Base-by-base conservation (phyloP, 805 yeast species). In the Myxozyma geophila region DNA sequence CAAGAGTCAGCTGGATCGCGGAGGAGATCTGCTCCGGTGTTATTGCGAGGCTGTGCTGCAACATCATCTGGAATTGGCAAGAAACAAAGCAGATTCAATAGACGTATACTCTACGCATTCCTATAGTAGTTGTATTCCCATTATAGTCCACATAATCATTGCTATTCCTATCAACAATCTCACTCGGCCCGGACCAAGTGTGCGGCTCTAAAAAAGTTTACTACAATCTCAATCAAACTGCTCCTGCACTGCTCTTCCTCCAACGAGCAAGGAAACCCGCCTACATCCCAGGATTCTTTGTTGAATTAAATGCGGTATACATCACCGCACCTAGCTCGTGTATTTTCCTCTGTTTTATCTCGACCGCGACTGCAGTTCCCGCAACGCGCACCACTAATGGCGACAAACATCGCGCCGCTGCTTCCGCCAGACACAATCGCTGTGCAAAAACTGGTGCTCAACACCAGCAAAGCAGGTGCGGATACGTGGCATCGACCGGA, bases 381-480 rank as follows among this genome's bases (percentile, higher is more conserved):
- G 47, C 47, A 43, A 17, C 19, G 10, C 21, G 6, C 46, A 3
- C 9, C 46, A 10, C 28, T 17, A 17, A 52, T 37, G 15, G 39
- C 39, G 55, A 39, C 48, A 19, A 40, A 53, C 28, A 15, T 56
- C 19, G 46, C 33, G 13, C 46, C 46, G 9, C 41, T 65, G 13
- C 56, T 66, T 7, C 62, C 69, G 19, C 63, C 62, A 6, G 69
- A 66, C 50, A 46, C 51, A 17, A 58, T 66, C 40, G 43, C 58
- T 3, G 59, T 66, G 8, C 54, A 54, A 5, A 58, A 47, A 13
- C 43, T 90, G 95, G 96, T 80, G 82, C 63, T 79, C 88, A 60
- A 82, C 84, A 3, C 82, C 7, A 17, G 33, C 12, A 49, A 49
- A n/a, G 65, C 61, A 7, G 69, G 69, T 1, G 50, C 36, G 6